Evolutionary conservation across 2,329 filamentous ascomycete genomes (phyloP), one percentile per base, ranked within the genome.

Genomic region (Colletotrichum liriopes): DNA sequence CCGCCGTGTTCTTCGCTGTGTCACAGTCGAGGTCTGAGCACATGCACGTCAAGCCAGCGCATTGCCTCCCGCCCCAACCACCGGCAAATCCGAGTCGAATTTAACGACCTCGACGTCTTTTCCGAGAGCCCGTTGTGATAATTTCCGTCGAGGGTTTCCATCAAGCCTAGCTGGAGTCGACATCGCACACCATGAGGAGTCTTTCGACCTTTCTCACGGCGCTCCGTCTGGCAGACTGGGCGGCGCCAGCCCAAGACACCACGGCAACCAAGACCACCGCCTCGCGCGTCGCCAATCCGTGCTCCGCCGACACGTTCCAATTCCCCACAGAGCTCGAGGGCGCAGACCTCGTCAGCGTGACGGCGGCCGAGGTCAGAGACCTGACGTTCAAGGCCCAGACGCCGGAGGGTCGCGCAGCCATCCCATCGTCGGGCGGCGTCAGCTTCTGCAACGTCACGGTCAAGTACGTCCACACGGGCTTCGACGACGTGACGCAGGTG

Each of bases 401-500:
- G 41, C 71, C 71, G 12, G 71, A 73, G 62, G 71, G 71, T 26
- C 71, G 71, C 61, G 71, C 67, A 39, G 54, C 67, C 61, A 71
- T 73, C 56, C 71, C 71, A 26, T 45, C 51, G 39, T 52, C 67
- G n/a, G 71, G 71, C 55, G 67, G 71, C 52, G 66, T 68, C 45
- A 76, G 47, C 49, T 76, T 79, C 56, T 81, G 79, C 73, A 79
- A 73, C n/a, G 71, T 73, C 55, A 65, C 71, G 37, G 43, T 80
- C 41, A 75, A 74, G 2, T 79, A 79, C 65, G 77, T 74, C 6
- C 79, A 80, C 71, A 60, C 71, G 16, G 75, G 74, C 23, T 72
- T 73, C 20, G 71, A 75, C 20, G 78, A 80, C 63, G 52, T n/a
- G n/a, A 75, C 80, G 32, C 61, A 62, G 26, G 76, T 80, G 18